A percentile compares a stretch with the other conserved stretches of the same genome.
Evolutionary conservation across 345 rosid genomes (phyloP).

Genomic region (Lepidium didymum): DNA sequence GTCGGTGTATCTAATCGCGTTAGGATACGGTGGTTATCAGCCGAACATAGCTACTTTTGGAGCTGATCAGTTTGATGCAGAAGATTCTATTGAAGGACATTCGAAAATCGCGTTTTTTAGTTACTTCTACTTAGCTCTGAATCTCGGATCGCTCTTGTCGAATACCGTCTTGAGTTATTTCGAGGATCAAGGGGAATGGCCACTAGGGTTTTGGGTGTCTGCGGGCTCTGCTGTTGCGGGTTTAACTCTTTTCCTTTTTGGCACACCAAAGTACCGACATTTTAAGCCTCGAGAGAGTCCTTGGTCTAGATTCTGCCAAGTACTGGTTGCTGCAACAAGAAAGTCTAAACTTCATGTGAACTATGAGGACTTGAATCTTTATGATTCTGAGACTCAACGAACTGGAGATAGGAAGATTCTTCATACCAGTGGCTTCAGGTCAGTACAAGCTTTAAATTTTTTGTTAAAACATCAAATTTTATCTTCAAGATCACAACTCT

Average conservation of each 20-base stretch:
- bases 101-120: constrained; percentile 88
- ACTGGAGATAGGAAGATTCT: constrained; percentile 56
- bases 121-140: constrained; percentile 86
- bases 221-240: constrained; percentile 74
- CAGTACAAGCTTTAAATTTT: constrained; percentile 22
- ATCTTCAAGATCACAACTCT: neutral
- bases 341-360: constrained; percentile 45
- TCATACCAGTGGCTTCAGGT: constrained; percentile 77
- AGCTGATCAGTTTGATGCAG: constrained; percentile 94
- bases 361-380: constrained; percentile 37
- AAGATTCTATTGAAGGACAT: constrained; percentile 68
- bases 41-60: constrained; percentile 94
- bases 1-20: constrained; percentile 69
- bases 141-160: constrained; percentile 88
- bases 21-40: constrained; percentile 95
- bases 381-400: constrained; percentile 30
- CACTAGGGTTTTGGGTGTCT: constrained; percentile 80
- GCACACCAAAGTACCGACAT: constrained; percentile 75
- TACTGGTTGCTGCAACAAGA: constrained; percentile 59
- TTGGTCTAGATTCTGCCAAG: constrained; percentile 71
- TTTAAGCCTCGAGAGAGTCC: constrained; percentile 78
- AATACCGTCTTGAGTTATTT: constrained; percentile 82
- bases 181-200: constrained; percentile 83
- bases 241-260: constrained; percentile 56
- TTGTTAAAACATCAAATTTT: neutral